phyloP scores from a whole-genome alignment of 495 filamentous ascomycete genomes.

The Chaetomidium leptoderma region DNA sequence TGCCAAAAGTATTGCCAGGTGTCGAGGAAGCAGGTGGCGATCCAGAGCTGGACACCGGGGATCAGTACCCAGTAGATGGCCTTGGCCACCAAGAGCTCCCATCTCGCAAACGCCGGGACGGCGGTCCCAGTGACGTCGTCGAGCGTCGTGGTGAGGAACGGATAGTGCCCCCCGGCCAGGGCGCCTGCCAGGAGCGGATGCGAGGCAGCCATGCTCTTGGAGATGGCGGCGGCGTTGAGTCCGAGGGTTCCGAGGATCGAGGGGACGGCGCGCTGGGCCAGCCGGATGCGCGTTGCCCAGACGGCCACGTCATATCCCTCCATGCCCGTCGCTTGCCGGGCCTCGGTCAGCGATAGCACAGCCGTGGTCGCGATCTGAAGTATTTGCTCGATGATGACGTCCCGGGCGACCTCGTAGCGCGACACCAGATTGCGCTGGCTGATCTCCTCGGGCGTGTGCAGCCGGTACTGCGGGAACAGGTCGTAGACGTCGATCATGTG shows the following conservation, averaged over 20 bases:
- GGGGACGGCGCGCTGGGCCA: conserved; percentile 66
- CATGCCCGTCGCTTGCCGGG: conserved; percentile 58
- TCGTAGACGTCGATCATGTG: conserved; percentile 78
- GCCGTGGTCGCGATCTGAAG: conserved; percentile 69
- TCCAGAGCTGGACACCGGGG: conserved; percentile 66
- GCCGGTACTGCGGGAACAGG: conserved; percentile 77
- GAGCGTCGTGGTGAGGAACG: conserved; percentile 48
- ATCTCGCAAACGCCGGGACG: conserved; percentile 57
- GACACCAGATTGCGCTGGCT: conserved; percentile 80
- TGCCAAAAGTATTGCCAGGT: conserved; percentile 98
- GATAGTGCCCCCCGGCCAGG: conserved; percentile 71
- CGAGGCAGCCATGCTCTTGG: conserved; percentile 52
- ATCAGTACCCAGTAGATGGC: conserved; percentile 74
- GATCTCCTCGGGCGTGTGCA: conserved; percentile 89
- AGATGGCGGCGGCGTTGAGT: conserved; percentile 52
- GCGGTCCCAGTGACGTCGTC: conserved; percentile 38
- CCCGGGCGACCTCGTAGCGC: conserved; percentile 73
- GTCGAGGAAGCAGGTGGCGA: conserved; percentile 73
- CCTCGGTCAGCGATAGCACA: conserved; percentile 60
- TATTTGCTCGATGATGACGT: conserved; percentile 85
- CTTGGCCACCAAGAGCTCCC: conserved; percentile 72
- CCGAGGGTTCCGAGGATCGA: conserved; percentile 51
- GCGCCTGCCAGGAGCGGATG: conserved; percentile 63
- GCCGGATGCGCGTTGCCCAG: conserved; percentile 70
- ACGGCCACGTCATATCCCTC: conserved; percentile 80